A percentile compares a stretch with the other conserved stretches of the same genome.
These are phyloP conservation scores for Pinus tabuliformis DNA, from an alignment of 75 land plant genomes.

Conservation along the genomic window DNA sequence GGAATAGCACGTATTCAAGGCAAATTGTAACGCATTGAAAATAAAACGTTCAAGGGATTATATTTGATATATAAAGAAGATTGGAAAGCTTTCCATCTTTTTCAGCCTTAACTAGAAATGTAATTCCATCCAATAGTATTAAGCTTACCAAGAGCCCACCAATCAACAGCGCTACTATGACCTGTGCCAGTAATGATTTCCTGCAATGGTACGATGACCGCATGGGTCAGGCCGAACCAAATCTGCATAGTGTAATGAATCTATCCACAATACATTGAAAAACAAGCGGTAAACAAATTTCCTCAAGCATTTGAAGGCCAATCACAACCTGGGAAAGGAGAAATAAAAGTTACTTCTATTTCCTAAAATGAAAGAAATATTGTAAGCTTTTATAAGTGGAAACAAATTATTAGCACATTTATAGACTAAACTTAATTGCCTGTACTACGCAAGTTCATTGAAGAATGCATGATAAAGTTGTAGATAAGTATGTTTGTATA, in stretches of 20 bases:
- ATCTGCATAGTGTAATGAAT: neutral
- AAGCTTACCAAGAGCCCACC: conserved; percentile 99
- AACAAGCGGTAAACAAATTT: neutral
- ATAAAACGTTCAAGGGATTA: neutral
- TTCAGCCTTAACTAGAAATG: neutral
- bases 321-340: neutral
- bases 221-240: neutral
- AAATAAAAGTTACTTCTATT: too few relatives aligned
- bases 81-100: neutral
- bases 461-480: too few relatives aligned
- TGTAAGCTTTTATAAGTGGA: too few relatives aligned
- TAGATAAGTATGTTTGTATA: too few relatives aligned
- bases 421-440: neutral
- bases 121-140: neutral
- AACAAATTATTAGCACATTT: neutral
- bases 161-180: conserved; percentile 94
- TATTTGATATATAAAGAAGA: neutral
- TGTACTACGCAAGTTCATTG: neutral
- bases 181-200: conserved; percentile 91
- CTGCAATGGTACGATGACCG: conserved; percentile 33
- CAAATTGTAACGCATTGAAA: neutral
- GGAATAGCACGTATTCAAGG: neutral
- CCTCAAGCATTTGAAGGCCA: neutral
- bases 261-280: neutral
- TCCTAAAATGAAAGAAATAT: too few relatives aligned